phyloP scores from a whole-genome alignment of 208 protist genomes.

The Wallacemonas sp. region DNA sequence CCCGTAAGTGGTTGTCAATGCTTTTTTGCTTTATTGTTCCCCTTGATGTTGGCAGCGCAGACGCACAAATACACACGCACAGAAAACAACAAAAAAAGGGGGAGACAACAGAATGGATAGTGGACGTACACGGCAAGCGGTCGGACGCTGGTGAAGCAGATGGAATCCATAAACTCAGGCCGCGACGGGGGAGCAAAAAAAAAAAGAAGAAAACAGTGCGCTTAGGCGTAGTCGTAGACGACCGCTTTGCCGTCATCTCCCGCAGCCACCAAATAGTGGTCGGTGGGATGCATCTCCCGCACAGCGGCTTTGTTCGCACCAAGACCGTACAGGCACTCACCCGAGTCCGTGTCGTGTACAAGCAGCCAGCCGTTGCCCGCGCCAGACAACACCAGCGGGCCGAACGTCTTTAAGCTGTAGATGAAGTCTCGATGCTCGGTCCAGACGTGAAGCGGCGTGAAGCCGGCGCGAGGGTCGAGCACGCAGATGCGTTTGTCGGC shows the following conservation, averaged over 20 bases:
- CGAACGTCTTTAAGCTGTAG: slow-evolving; percentile 73
- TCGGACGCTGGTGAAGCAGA: no score
- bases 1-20: no score
- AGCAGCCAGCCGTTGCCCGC: slow-evolving; percentile 80
- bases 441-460: slow-evolving; percentile 38
- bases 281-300: slow-evolving; percentile 60
- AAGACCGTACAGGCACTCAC: slow-evolving; percentile 76
- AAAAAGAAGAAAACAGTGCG: neutral
- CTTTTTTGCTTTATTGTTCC: neutral
- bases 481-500: slow-evolving; percentile 71
- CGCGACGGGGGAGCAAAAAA: slow-evolving; percentile 4
- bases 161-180: no score
- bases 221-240: slow-evolving; percentile 55
- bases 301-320: slow-evolving; percentile 67
- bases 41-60: neutral
- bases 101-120: slow-evolving; percentile 1
- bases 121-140: no score
- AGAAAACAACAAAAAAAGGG: slow-evolving; percentile 12
- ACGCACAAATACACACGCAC: slow-evolving; percentile 13
- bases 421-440: slow-evolving; percentile 79
- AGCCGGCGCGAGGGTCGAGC: slow-evolving; percentile 61
- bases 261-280: slow-evolving; percentile 43
- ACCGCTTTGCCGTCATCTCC: slow-evolving; percentile 87
- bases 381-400: slow-evolving; percentile 60
- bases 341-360: slow-evolving; percentile 67